Base-by-base conservation (phyloP, 1,284 basidiomycete genomes). In the Rhodofomes roseus region DNA sequence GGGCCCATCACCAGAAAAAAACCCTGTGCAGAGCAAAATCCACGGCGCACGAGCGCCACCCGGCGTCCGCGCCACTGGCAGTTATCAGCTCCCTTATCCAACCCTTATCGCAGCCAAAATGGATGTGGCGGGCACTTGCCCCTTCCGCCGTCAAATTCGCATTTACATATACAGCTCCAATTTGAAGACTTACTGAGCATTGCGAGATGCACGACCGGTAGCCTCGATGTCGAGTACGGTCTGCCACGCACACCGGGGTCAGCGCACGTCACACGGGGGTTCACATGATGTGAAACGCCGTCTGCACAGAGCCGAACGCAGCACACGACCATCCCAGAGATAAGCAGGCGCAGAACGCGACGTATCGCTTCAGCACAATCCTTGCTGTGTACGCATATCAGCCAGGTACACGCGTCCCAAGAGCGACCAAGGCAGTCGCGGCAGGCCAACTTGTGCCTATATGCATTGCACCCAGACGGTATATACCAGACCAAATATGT, bases 191-290 rank as follows among this genome's bases (percentile, higher is more conserved):
- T 11, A 6, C 6, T n/a, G 14, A 40, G 39, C 5, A 40, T 16
- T 14, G 4, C 2, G 8, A 43, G 18, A n/a, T 22, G 18, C n/a
- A 22, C 41, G 41, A 31, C 4, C 23, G 8, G 44, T 40, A 25
- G 40, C 31, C 12, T 54, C n/a, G 36, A 12, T 25, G 52, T 1
- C 1, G 58, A 20, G 20, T 9, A n/a, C 20, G 14, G n/a, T n/a
- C n/a, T n/a, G n/a, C n/a, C 12, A 20, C 20, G 58, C 11, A 16
- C 55, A 55, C 57, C 54, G 59, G 41, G 59, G 51, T 48, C 18
- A 51, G 23, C n/a, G 23, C 27, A 43, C 46, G 37, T 12, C 20
- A 29, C 46, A 29, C 23, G 16, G 2, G 11, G 22, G 25, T 53
- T 40, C 39, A 41, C 8, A n/a, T 39, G 51, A 53, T 29, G 16